A percentile compares a stretch with the other conserved stretches of the same genome.
phyloP scores from a whole-genome alignment of 1,284 basidiomycete genomes.

The Irpex sp. region DNA sequence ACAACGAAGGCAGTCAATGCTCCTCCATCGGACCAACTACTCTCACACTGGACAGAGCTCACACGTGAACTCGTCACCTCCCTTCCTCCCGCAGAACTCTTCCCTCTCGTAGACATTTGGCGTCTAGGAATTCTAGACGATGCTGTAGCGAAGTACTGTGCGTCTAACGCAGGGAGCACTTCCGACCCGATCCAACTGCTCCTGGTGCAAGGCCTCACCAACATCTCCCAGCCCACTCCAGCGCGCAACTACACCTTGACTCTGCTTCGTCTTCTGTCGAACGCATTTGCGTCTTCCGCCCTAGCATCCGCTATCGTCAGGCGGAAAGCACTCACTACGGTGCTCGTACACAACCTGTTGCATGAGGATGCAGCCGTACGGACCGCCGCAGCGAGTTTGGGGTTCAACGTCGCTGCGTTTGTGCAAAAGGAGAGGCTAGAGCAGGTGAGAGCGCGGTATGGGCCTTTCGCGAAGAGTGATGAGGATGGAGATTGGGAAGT shows the following conservation, averaged over 20 bases:
- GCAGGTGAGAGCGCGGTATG: conserved; percentile 28
- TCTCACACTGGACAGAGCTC: conserved; percentile 45
- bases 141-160: conserved; percentile 48
- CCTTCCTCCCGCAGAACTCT: conserved; percentile 61
- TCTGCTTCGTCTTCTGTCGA: conserved; percentile 70
- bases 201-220: conserved; percentile 37
- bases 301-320: conserved; percentile 37
- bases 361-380: conserved; percentile 67
- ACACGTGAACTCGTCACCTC: conserved; percentile 42
- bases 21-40: conserved; percentile 20
- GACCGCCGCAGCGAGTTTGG: conserved; percentile 77
- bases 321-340: conserved; percentile 23
- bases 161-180: conserved; percentile 28
- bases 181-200: conserved; percentile 40
- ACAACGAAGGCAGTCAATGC: conserved; percentile 20
- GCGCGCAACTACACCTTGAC: conserved; percentile 63
- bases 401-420: conserved; percentile 70
- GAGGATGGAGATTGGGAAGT: conserved; percentile 79
- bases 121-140: conserved; percentile 72
- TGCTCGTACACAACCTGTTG: conserved; percentile 67
- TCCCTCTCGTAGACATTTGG: conserved; percentile 85
- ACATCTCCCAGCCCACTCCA: conserved; percentile 28
- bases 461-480: conserved; percentile 29
- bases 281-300: conserved; percentile 56
- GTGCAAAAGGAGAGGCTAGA: conserved; percentile 59